Base-by-base conservation (phyloP, 352 stramenopile genomes). In the Phytophthora hybrid region DNA sequence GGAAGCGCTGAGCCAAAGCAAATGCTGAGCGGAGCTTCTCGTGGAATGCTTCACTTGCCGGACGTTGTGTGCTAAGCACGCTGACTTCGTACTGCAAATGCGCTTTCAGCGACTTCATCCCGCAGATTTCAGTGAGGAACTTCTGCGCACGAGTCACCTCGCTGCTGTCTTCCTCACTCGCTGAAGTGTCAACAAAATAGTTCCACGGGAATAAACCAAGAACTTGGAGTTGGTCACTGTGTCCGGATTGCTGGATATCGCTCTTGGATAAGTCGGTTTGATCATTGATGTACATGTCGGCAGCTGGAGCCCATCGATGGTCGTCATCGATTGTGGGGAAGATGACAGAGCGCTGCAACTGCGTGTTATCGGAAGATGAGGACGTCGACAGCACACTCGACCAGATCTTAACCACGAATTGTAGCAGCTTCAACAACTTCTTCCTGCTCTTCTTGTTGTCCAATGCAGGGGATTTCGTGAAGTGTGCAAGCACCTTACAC, bases 221-320 rank as follows among this genome's bases (percentile, higher is more conserved):
- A n/a, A 92, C 44, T 18, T 60, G 58, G 0, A 94, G 18, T 51
- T 73, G 37, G 13, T 72, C 66, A 66, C 10, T 19, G 54, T 63
- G 52, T 69, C 46, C 55, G 49, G 52, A 0, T 21, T 70, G 49
- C 23, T 73, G 63, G 4, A 91, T 59, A 7, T 79, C 80, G 55
- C 71, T 49, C 4, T 78, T 71, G 1, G 59, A 60, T 26, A 93
- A 65, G 21, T 88, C 81, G 14, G 46, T 55, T 72, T 93, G 87
- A 55, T 95, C 87, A 56, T 95, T 93, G 11, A 94, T 31, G 54
- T 87, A 93, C 58, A 93, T 44, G 14, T 91, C 76, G 0, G 56
- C 53, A 29, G 74, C 73, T 23, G 63, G 73, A 11, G 34, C n/a
- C 41, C 76, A 84, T 52, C 32, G 47, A 16, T 53, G 21, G 6